These are phyloP conservation scores for Aspergillus neotritici DNA, from an alignment of 2,329 filamentous ascomycete genomes.

Conservation along the genomic window DNA sequence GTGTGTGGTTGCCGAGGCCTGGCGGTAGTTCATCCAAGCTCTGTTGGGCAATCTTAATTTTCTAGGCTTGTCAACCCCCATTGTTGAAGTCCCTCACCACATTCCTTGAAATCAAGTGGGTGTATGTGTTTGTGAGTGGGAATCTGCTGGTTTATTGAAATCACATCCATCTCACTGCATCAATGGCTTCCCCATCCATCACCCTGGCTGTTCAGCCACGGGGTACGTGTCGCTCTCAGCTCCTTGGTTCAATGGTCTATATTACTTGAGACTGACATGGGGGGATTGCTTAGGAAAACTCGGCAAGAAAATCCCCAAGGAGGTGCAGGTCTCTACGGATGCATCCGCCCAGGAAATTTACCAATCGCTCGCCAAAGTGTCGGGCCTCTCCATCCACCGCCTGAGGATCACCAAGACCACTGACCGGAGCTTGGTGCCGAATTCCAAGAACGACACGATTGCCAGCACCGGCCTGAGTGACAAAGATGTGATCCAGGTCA, in stretches of 20 bases:
- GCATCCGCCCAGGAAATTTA: constrained; percentile 54
- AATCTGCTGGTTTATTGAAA: background rate
- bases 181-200: constrained; percentile 34
- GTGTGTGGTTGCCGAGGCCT: no score
- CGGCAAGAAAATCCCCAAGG: constrained; percentile 55
- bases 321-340: constrained; percentile 48
- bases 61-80: no score
- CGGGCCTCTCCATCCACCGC: constrained; percentile 53
- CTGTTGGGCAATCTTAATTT: no score
- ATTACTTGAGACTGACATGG: constrained; percentile 10
- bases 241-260: background rate
- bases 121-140: no score
- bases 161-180: background rate
- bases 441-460: constrained; percentile 47
- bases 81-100: no score
- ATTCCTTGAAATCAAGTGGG: no score
- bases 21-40: no score
- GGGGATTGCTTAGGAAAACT: constrained; percentile 49
- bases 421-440: constrained; percentile 55
- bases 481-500: constrained; percentile 67
- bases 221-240: constrained; percentile 27
- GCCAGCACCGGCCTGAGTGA: constrained; percentile 53
- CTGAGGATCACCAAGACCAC: constrained; percentile 60
- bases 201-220: constrained; percentile 38
- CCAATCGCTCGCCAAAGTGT: constrained; percentile 48